phyloP scores from a whole-genome alignment of 2,329 filamentous ascomycete genomes.

The Tympanopsis confertula region DNA sequence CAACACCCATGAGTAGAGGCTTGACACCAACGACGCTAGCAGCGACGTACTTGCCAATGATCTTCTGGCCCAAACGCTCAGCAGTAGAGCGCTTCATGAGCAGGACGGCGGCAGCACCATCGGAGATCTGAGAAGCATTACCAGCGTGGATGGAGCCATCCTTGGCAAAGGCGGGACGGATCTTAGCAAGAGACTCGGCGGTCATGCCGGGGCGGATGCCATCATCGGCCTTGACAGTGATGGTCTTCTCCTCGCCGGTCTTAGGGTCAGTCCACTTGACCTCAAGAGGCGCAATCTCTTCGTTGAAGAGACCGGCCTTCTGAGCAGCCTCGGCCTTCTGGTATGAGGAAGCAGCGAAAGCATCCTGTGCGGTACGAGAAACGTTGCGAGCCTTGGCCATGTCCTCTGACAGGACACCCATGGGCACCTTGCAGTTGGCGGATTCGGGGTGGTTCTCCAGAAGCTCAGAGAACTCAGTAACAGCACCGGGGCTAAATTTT shows the following conservation, averaged over 20 bases:
- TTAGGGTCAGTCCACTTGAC: constrained; percentile 1
- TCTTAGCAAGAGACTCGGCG: constrained; percentile 1
- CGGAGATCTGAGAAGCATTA: constrained; percentile 1
- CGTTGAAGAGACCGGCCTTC: constrained; percentile 2
- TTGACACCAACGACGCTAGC: background rate
- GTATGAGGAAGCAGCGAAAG: constrained; percentile 1
- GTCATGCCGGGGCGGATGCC: background rate
- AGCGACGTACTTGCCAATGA: constrained; percentile 1
- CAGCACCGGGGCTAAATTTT: background rate
- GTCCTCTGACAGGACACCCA: constrained; percentile 1
- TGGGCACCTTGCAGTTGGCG: constrained; percentile 1
- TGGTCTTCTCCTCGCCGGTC: constrained; percentile 1
- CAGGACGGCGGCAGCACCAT: constrained; percentile 1
- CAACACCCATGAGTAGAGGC: background rate
- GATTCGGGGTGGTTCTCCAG: background rate
- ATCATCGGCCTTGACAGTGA: constrained; percentile 1
- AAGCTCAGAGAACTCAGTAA: constrained; percentile 1
- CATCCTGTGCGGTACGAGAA: background rate
- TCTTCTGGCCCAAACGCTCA: constrained; percentile 1
- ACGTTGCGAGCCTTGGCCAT: constrained; percentile 1
- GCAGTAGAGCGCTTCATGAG: constrained; percentile 1
- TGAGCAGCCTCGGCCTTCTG: background rate
- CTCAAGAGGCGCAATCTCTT: constrained; percentile 1
- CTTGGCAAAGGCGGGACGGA: constrained; percentile 1
- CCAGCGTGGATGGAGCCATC: constrained; percentile 1